Conservation (phyloP, 345 rosid genomes). For the Acer saccharum region DNA sequence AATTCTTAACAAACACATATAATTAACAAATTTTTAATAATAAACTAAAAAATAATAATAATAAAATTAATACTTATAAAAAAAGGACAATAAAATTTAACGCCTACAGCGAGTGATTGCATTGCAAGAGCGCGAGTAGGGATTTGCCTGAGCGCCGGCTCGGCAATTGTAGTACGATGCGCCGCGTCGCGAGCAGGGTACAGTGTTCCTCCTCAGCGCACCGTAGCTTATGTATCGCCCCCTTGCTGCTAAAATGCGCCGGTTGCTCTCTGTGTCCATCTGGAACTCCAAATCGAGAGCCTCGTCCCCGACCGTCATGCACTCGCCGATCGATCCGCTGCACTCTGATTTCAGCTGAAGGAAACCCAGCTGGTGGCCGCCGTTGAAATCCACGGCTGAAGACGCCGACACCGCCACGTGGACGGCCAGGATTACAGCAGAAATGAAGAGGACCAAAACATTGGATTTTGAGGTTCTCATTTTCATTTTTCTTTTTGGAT, state of each 20-base stretch:
- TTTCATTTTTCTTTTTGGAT: slow-evolving; percentile 8
- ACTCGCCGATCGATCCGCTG: slow-evolving; percentile 71
- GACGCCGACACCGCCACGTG: slow-evolving; percentile 38
- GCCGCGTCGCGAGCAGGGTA: slow-evolving; percentile 90
- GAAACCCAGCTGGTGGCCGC: slow-evolving; percentile 29
- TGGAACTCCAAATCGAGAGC: slow-evolving; percentile 50
- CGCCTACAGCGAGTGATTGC: slow-evolving; percentile 79
- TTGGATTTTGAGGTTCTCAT: slow-evolving; percentile 31
- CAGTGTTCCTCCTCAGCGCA: slow-evolving; percentile 73
- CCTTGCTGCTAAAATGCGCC: slow-evolving; percentile 73
- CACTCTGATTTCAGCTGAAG: slow-evolving; percentile 51
- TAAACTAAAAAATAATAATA: neutral
- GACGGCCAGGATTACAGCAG: slow-evolving; percentile 42
- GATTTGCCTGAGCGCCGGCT: slow-evolving; percentile 76
- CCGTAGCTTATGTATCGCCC: slow-evolving; percentile 89
- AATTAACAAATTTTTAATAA: neutral
- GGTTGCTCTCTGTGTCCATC: slow-evolving; percentile 72
- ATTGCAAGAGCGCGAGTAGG: slow-evolving; percentile 83
- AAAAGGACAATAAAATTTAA: slow-evolving; percentile 14
- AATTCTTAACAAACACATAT: slow-evolving; percentile 1
- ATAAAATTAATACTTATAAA: no score
- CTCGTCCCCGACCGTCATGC: slow-evolving; percentile 42
- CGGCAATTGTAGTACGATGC: slow-evolving; percentile 89
- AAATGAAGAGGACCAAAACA: slow-evolving; percentile 24
- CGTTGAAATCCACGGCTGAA: slow-evolving; percentile 35